Percentiles rank a stretch among this genome's conserved stretches.
Conservation (phyloP, 306 rosid genomes). For the Ziziphus jujuba region DNA sequence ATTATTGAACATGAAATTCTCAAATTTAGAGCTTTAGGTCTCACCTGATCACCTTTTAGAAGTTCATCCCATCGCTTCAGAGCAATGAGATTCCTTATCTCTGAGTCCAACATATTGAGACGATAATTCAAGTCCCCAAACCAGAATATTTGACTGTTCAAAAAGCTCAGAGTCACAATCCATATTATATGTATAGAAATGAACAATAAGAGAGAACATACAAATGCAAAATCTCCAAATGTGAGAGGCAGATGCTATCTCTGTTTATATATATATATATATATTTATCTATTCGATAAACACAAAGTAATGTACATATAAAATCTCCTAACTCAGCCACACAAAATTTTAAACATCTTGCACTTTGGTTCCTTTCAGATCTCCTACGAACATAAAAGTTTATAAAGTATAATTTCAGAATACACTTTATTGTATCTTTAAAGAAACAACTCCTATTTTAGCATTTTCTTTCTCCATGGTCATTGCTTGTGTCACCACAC, state of each 20-base stretch:
- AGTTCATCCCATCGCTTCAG: conserved; percentile 77
- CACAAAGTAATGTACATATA: neutral
- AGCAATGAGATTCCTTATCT: conserved; percentile 62
- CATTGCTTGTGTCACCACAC: too few relatives aligned
- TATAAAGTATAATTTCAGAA: too few relatives aligned
- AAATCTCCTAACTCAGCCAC: neutral
- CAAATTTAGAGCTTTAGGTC: conserved; percentile 17
- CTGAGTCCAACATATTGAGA: conserved; percentile 59
- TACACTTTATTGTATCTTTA: too few relatives aligned
- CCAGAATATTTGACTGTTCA: conserved; percentile 89
- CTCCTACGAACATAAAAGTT: too few relatives aligned
- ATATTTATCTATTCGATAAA: conserved; percentile 1
- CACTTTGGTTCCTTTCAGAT: too few relatives aligned
- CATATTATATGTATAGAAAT: conserved; percentile 5
- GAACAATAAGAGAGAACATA: conserved; percentile 10
- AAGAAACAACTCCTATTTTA: too few relatives aligned
- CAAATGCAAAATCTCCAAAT: neutral
- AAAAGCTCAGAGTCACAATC: conserved; percentile 30
- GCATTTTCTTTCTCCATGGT: too few relatives aligned
- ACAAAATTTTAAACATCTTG: too few relatives aligned
- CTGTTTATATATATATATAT: too few relatives aligned
- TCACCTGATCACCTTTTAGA: conserved; percentile 78
- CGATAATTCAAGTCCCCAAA: conserved; percentile 97
- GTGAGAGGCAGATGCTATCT: neutral
- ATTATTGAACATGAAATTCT: neutral